Evolutionary conservation across 2,329 filamentous ascomycete species (phyloP), one percentile per base, ranked within the genome.

Genomic region (Knufia fluminis): DNA sequence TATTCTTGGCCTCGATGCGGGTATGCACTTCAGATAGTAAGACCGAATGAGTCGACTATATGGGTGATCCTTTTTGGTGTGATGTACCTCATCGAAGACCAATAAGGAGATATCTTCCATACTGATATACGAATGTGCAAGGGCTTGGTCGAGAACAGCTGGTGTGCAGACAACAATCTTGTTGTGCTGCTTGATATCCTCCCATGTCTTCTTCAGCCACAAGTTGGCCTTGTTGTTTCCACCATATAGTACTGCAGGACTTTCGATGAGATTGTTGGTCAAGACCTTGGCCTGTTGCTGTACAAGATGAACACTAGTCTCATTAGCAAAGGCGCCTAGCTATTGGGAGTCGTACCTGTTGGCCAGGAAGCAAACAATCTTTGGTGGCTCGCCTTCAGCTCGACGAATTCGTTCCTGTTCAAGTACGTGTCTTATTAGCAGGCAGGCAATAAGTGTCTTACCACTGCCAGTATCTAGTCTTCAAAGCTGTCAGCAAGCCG

Each of bases 51-150:
- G 92, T 23, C 75, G 77, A 17, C 91, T 87, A 62, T 95, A 98
- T 0, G 87, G 77, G 60, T 98, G 92, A 46, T 89, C 85, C 64
- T 91, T 94, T 68, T 98, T 98, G 0, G 91, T 82, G 61, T 97
- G 92, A 60, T 98, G 92, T 4, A 90, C 92, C 66, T 98, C 92
- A 60, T 98, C 92, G 57, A 98, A 95, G 52, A 97, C 82, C 32
- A 98, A 72, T 1, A 98, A 76, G 60, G 91, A 97, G 64, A 97
- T 88, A 58, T 85, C 79, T 16, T 79, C 71, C 70, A 98, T 95
- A 8, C 67, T 77, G 52, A 96, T 77, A 65, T 88, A 94, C 0
- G 85, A 83, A 59, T 85, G 84, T 55, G 82, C 77, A 2, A 98
- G 75, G 58, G 85, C 88, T 54, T 86, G 80, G 31, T 85, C 76